phyloP scores from a whole-genome alignment of 805 yeast genomes.

The Hanseniaspora occidentalis region DNA sequence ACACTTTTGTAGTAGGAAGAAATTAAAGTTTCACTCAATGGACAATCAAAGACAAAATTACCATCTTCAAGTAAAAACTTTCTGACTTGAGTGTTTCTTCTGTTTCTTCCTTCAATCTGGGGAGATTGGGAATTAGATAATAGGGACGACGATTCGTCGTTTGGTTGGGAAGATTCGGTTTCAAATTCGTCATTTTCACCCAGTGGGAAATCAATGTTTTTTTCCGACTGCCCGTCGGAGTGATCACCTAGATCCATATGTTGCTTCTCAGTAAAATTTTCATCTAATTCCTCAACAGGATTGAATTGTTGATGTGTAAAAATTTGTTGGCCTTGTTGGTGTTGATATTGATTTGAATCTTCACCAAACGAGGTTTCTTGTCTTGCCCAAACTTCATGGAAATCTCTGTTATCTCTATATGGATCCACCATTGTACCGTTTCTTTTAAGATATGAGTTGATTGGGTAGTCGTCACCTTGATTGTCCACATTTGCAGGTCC shows the following conservation, averaged over 20 bases:
- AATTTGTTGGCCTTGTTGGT: not conserved
- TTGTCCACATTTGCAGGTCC: slow-evolving; percentile 14
- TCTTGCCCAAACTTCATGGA: slow-evolving; percentile 7
- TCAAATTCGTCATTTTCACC: not conserved
- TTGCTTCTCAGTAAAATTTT: not conserved
- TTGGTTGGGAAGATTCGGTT: too few species aligned
- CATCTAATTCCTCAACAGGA: not conserved
- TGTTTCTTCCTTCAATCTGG: not conserved
- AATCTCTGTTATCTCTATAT: slow-evolving; percentile 11
- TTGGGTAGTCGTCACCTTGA: slow-evolving; percentile 25
- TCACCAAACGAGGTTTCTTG: not conserved
- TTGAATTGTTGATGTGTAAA: not conserved
- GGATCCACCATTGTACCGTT: slow-evolving; percentile 27
- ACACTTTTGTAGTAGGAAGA: slow-evolving; percentile 33
- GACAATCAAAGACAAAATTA: slow-evolving; percentile 78
- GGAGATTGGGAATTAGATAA: slow-evolving; percentile 3
- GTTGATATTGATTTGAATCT: slow-evolving; percentile 1
- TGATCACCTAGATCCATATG: not conserved
- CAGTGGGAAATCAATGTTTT: not conserved
- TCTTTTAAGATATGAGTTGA: slow-evolving; percentile 22
- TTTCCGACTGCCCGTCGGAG: not conserved
- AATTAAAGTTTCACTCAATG: slow-evolving; percentile 61
- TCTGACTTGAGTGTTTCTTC: slow-evolving; percentile 9
- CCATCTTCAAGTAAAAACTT: slow-evolving; percentile 38
- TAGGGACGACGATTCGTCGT: slow-evolving; percentile 6